phyloP scores from a whole-genome alignment of 306 rosid genomes.

The Prunus mira region DNA sequence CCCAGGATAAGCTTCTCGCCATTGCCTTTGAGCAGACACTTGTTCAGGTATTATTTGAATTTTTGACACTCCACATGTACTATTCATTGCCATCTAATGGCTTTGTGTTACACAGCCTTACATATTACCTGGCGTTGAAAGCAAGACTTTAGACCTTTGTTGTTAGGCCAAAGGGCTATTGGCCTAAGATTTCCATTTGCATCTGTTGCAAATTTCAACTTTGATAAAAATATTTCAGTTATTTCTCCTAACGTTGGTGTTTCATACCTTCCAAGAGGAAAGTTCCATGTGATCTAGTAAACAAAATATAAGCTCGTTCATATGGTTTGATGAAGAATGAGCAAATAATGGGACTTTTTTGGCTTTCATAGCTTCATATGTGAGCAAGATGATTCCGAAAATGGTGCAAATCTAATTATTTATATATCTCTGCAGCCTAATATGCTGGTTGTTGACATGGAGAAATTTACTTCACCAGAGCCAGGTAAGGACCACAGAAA shows the following conservation, averaged over 20 bases:
- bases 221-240: not conserved
- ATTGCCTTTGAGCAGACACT: slow-evolving; percentile 97
- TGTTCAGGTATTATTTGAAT: slow-evolving; percentile 66
- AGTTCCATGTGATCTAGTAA: not conserved
- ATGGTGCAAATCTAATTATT: slow-evolving; percentile 13
- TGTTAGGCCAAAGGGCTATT: not conserved
- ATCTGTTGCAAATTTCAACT: not conserved
- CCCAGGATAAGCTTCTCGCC: slow-evolving; percentile 93
- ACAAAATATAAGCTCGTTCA: not conserved
- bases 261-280: not conserved
- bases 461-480: slow-evolving; percentile 70
- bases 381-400: not conserved
- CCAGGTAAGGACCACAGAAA: slow-evolving; percentile 44
- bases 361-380: slow-evolving; percentile 15
- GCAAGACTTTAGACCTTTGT: not conserved
- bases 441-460: slow-evolving; percentile 96
- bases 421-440: slow-evolving; percentile 81
- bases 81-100: not conserved
- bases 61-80: slow-evolving; percentile 2
- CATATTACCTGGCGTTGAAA: not conserved
- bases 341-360: not conserved
- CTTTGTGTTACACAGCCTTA: not conserved
- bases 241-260: not conserved
- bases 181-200: slow-evolving; percentile 1
- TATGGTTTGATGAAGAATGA: not conserved